Evolutionary conservation across 768 basidiomycete species (phyloP).

Genomic region (Hericium alpestre): DNA sequence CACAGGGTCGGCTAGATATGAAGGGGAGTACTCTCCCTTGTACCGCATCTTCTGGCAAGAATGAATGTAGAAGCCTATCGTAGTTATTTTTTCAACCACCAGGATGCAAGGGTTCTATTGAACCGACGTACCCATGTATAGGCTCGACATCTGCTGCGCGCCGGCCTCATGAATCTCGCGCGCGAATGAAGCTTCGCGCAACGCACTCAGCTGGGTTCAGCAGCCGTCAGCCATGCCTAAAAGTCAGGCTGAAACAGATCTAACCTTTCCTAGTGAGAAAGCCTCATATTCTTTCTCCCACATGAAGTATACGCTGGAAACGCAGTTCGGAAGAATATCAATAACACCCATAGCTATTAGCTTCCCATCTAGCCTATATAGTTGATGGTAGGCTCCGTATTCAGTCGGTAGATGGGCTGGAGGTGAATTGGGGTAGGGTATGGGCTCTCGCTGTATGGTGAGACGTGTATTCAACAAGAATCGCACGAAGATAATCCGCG

Average conservation of each 20-base stretch:
- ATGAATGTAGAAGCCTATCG: conserved; percentile 82
- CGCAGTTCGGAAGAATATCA: conserved; percentile 80
- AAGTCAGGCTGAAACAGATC: background rate
- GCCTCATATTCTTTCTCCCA: conserved; percentile 65
- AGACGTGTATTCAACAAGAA: background rate
- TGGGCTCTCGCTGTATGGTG: conserved; percentile 40
- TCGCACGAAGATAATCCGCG: background rate
- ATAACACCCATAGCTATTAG: conserved; percentile 81
- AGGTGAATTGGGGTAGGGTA: conserved; percentile 40
- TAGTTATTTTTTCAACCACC: background rate
- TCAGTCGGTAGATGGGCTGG: conserved; percentile 54
- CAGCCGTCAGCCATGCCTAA: background rate
- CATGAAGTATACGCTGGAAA: conserved; percentile 85
- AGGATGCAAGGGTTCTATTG: background rate
- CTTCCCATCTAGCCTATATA: conserved; percentile 73
- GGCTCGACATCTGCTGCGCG: conserved; percentile 42
- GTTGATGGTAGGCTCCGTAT: conserved; percentile 90
- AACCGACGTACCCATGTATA: conserved; percentile 73
- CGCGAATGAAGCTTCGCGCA: conserved; percentile 70
- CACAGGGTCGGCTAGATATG: conserved; percentile 81
- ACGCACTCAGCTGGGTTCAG: conserved; percentile 63
- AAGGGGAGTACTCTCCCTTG: conserved; percentile 88
- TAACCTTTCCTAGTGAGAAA: conserved; percentile 70
- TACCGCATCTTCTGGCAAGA: conserved; percentile 93
- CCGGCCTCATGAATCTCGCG: conserved; percentile 69